phyloP scores from a whole-genome alignment of 306 rosid genomes.

The Inga oerstediana region DNA sequence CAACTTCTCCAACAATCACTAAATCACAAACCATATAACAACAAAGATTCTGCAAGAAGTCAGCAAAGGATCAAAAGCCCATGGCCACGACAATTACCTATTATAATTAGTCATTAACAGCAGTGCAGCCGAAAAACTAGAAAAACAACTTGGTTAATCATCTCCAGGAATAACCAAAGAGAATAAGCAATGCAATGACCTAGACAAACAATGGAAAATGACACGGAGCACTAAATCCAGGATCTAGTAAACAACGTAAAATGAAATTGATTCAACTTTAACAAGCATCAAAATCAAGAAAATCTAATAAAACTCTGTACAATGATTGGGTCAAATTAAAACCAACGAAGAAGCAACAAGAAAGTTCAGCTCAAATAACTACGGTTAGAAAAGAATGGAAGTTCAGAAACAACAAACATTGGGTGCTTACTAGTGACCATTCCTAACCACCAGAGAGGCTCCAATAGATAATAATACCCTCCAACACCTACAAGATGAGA shows the following conservation, averaged over 20 bases:
- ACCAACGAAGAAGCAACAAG: slow-evolving; percentile 13
- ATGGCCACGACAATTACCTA: slow-evolving; percentile 12
- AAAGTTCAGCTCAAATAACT: background rate
- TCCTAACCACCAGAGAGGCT: slow-evolving; percentile 95
- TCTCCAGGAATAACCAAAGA: background rate
- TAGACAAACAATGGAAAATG: background rate
- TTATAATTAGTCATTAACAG: slow-evolving; percentile 8
- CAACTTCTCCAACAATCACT: slow-evolving; percentile 92
- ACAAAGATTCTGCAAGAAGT: slow-evolving; percentile 46
- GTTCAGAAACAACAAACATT: slow-evolving; percentile 12
- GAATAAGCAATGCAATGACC: slow-evolving; percentile 3
- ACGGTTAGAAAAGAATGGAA: slow-evolving; percentile 4
- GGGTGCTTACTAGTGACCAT: slow-evolving; percentile 67
- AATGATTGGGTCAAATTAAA: slow-evolving; percentile 29
- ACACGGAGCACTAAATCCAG: slow-evolving; percentile 31
- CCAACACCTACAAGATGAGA: slow-evolving; percentile 65
- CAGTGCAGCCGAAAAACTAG: background rate
- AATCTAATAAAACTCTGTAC: slow-evolving; percentile 11
- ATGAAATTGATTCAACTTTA: slow-evolving; percentile 17
- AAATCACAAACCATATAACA: slow-evolving; percentile 50
- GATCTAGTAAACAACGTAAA: slow-evolving; percentile 15
- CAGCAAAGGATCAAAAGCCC: slow-evolving; percentile 37
- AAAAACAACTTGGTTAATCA: background rate
- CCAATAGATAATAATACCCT: slow-evolving; percentile 82
- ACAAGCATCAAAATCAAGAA: slow-evolving; percentile 9